Evolutionary conservation across 2,329 filamentous ascomycete species (phyloP), one percentile per base, ranked within the genome.

Genomic region (Talaromyces pinophilus): DNA sequence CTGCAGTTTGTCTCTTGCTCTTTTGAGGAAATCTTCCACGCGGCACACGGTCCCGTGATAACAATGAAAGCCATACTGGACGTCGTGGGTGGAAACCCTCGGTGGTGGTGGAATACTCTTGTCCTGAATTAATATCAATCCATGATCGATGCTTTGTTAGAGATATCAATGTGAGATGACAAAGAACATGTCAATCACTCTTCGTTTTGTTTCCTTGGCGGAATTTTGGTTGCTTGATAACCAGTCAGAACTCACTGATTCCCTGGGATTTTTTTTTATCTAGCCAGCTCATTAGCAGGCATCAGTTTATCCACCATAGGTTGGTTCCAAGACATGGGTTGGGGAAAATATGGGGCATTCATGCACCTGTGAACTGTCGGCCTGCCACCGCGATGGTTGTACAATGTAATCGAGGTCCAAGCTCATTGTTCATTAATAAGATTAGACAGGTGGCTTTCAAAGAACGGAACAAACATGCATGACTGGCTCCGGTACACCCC

Each of bases 371-470:
- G 30, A 38, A 57, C 4, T 35, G 52, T 57, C 52, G 30, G n/a
- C 40, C 33, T 25, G 33, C 33, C 54, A 38, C 33, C 30, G 19
- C 19, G 33, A 57, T 57, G 3, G 54, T 57, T 25, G 54, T 22
- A 57, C 54, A 57, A 57, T 57, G 4, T 57, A 22, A 57, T 40
- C 33, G 33, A 57, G 52, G 54, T 38, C 33, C 33, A 40, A 57
- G n/a, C 33, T 33, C 30, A 25, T 40, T 25, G 54, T 40, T 57
- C 33, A 11, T 22, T 25, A 15, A 57, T 38, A 22, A 35, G 0
- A 30, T 13, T 38, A 57, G 30, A 28, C 30, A 35, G n/a, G 30
- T 35, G 30, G 30, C 10, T 22, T 57, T 13, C 30, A 25, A 8
- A 22, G n/a, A 25, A 15, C 6, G n/a, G 15, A 57, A 11, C 5